Conservation (phyloP, 208 protist species). For the Zelonia costaricensis region DNA sequence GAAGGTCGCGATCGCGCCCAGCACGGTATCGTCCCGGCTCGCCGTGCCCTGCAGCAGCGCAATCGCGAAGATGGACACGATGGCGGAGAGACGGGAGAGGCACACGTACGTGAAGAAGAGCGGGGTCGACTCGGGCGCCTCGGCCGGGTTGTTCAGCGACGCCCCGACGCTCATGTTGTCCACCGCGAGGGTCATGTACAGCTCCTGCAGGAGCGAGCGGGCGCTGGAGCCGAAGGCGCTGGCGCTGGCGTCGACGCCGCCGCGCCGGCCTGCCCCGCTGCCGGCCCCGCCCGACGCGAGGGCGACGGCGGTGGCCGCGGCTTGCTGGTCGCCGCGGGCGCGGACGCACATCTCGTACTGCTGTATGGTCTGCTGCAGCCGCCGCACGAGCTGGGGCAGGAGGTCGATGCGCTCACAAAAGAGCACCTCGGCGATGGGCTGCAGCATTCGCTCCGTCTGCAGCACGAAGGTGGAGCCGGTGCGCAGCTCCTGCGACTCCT, state of each 20-base stretch:
- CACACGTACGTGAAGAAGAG: slow-evolving; percentile 77
- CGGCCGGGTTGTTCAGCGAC: background rate
- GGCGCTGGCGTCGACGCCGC: background rate
- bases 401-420: slow-evolving; percentile 73
- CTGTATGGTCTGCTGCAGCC: slow-evolving; percentile 48
- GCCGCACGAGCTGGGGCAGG: slow-evolving; percentile 44
- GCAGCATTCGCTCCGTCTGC: slow-evolving; percentile 77
- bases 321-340: slow-evolving; percentile 35
- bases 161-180: slow-evolving; percentile 34
- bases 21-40: slow-evolving; percentile 40
- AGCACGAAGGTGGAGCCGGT: slow-evolving; percentile 58
- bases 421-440: slow-evolving; percentile 79
- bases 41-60: slow-evolving; percentile 56
- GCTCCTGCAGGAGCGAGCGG: slow-evolving; percentile 22
- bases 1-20: slow-evolving; percentile 64
- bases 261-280: background rate
- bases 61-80: slow-evolving; percentile 82
- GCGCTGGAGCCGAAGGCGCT: slow-evolving; percentile 3
- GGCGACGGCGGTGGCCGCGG: background rate
- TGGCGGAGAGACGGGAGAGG: slow-evolving; percentile 82
- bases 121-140: slow-evolving; percentile 10
- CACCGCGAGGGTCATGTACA: slow-evolving; percentile 52
- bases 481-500: slow-evolving; percentile 77
- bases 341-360: slow-evolving; percentile 69
- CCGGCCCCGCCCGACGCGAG: no score